phyloP scores from a whole-genome alignment of 352 stramenopile genomes.

The Globisporangium carolinianum region DNA sequence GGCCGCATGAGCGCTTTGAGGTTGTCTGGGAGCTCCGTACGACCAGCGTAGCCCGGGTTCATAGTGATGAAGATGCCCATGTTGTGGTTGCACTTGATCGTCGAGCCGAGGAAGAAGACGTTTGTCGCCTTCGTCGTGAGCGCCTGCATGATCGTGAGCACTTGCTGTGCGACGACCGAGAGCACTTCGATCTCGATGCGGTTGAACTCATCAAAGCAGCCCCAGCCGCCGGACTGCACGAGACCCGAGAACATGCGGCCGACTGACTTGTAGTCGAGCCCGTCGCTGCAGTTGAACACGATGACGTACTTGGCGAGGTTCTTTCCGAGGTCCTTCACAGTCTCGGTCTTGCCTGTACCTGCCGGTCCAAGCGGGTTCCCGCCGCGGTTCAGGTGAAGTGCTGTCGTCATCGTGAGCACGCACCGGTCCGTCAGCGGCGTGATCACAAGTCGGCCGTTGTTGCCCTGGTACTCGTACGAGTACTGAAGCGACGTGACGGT shows the following conservation, averaged over 20 bases:
- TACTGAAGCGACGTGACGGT: conserved; percentile 83
- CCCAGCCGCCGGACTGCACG: conserved; percentile 90
- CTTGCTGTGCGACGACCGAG: conserved; percentile 90
- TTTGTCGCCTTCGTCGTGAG: conserved; percentile 64
- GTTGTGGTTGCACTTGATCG: conserved; percentile 84
- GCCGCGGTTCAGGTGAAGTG: conserved; percentile 87
- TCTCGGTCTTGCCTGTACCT: conserved; percentile 93
- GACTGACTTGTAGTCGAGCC: conserved; percentile 92
- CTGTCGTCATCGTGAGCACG: conserved; percentile 91
- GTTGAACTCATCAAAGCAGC: conserved; percentile 95
- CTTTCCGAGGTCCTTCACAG: conserved; percentile 92
- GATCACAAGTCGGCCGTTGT: conserved; percentile 88
- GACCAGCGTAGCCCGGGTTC: conserved; percentile 88
- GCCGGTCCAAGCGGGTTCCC: conserved; percentile 89
- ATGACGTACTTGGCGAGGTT: conserved; percentile 93
- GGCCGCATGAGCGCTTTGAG: conserved; percentile 82
- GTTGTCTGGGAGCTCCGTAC: conserved; percentile 87
- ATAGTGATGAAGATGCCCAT: conserved; percentile 93
- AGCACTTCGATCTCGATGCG: conserved; percentile 95
- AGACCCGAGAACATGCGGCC: conserved; percentile 91
- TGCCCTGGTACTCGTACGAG: conserved; percentile 83
- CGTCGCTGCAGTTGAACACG: conserved; percentile 94
- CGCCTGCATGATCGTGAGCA: conserved; percentile 88
- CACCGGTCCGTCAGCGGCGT: conserved; percentile 91
- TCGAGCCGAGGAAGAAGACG: conserved; percentile 80